A percentile compares a stretch with the other conserved stretches of the same genome.
Conservation (phyloP, 164 flowering plant genomes). For the Macadamia tetraphylla region DNA sequence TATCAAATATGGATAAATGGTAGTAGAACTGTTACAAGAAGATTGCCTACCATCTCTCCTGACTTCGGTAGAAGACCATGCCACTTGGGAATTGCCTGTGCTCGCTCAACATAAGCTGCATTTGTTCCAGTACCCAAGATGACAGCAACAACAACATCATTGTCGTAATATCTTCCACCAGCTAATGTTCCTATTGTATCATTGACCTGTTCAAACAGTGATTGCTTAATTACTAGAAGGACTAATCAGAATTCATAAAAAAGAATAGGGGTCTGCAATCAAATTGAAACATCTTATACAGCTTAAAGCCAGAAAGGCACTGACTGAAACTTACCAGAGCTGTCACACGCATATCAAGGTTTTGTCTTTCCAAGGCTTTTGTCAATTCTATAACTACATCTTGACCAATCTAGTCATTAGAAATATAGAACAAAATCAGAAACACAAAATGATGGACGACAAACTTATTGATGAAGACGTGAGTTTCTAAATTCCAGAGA, state of each 20-base stretch:
- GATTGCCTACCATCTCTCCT: conserved; percentile 76
- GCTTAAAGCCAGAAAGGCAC: not conserved
- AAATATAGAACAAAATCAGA: not conserved
- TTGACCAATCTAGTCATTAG: conserved; percentile 48
- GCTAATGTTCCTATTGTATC: conserved; percentile 97
- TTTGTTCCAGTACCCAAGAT: conserved; percentile 97
- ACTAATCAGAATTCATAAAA: not conserved
- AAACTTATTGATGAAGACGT: too few species aligned
- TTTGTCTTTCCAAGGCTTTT: conserved; percentile 64
- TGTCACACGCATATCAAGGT: conserved; percentile 71
- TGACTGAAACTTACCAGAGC: conserved; percentile 49
- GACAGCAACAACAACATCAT: conserved; percentile 81
- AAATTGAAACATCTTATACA: not conserved
- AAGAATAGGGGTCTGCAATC: not conserved
- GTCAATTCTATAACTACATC: conserved; percentile 69
- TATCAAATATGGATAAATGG: not conserved
- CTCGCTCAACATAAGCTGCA: conserved; percentile 98
- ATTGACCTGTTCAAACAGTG: conserved; percentile 56
- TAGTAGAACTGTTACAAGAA: not conserved
- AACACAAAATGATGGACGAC: not conserved
- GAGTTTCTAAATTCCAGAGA: too few species aligned
- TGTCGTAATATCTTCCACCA: conserved; percentile 66
- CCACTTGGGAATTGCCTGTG: conserved; percentile 95
- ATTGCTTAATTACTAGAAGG: not conserved
- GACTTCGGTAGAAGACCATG: conserved; percentile 86